Base-by-base conservation (phyloP, 164 flowering plant species). In the Aristolochia contorta region DNA sequence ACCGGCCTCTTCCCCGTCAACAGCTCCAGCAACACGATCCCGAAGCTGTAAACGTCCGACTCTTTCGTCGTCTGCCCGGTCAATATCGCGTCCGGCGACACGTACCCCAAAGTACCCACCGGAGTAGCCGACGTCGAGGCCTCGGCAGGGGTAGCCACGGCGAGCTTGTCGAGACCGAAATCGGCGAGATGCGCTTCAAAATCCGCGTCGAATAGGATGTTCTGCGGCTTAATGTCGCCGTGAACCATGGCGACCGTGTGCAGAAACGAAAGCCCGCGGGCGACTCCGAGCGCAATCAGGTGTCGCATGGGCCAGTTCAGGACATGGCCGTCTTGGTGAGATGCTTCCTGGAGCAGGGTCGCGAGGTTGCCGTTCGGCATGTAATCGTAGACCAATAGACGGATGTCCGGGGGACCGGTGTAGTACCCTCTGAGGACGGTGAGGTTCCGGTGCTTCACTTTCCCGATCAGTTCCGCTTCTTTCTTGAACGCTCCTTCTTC, bases 261-360 rank as follows among this genome's bases (percentile, higher is more conserved):
- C 20, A 91, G 64, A 66, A 84, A 88, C 14, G 87, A 74, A 2
- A 91, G 69, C 13, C 97, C 97, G 0, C 96, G 96, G 25, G 94
- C 97, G 8, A 91, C 80, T 22, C 96, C 96, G 0, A 91, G 85
- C 0, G 96, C 96, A 14, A 89, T 88, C 22, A 91, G 79, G 69
- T 91, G 97, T 30, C 97, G 89, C 97, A 91, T 91, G 37, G 97
- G 96, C 97, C 97, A 91, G 45, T 88, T 91, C 16, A 91, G 84
- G 22, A 88, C 87, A 48, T 88, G 93, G 16, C 97, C 97, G 43
- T 86, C 97, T 65, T 86, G 94, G 72, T 88, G 97, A 0, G 96
- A 82, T 12, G 97, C 96, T 70, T 91, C 97, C 70, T 88, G 94
- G 27, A 91, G 84, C 21, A 91, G 82, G 5, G 94, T 88, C 0